Conservation (phyloP, 495 filamentous ascomycete species). For the Neurospora sp. region DNA sequence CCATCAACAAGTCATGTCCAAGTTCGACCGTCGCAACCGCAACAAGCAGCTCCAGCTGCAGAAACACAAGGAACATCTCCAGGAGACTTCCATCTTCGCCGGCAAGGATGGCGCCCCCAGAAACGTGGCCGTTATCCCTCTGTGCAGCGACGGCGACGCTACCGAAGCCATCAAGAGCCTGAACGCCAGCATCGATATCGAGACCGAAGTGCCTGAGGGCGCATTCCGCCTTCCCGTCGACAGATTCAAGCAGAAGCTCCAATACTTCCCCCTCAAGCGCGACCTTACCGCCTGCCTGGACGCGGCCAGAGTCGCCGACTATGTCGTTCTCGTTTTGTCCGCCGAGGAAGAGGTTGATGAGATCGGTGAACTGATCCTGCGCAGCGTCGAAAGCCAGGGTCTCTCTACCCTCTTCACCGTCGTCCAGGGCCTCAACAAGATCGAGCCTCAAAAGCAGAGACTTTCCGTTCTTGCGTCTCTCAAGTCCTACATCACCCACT, state of each 20-base stretch:
- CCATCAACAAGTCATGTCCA: constrained; percentile 95
- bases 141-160: constrained; percentile 62
- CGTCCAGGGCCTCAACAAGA: constrained; percentile 65
- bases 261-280: constrained; percentile 64
- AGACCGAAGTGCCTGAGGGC: constrained; percentile 50
- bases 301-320: constrained; percentile 82
- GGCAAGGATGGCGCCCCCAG: constrained; percentile 80
- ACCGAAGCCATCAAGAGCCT: constrained; percentile 55
- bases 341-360: constrained; percentile 73
- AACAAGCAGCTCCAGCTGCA: constrained; percentile 72
- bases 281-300: constrained; percentile 70
- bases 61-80: constrained; percentile 71
- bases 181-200: constrained; percentile 72
- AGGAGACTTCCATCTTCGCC: constrained; percentile 66
- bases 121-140: constrained; percentile 82
- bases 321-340: constrained; percentile 74
- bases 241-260: constrained; percentile 83
- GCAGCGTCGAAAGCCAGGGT: constrained; percentile 84
- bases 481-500: constrained; percentile 84
- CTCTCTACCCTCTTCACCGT: constrained; percentile 75
- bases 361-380: constrained; percentile 68
- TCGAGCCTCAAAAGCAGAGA: constrained; percentile 69
- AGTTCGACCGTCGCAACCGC: constrained; percentile 87
- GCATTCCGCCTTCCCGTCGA: constrained; percentile 61
- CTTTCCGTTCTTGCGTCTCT: constrained; percentile 67